Evolutionary conservation across 2,329 filamentous ascomycete genomes (phyloP).

Genomic region (Aspergillus pseudonomiae): DNA sequence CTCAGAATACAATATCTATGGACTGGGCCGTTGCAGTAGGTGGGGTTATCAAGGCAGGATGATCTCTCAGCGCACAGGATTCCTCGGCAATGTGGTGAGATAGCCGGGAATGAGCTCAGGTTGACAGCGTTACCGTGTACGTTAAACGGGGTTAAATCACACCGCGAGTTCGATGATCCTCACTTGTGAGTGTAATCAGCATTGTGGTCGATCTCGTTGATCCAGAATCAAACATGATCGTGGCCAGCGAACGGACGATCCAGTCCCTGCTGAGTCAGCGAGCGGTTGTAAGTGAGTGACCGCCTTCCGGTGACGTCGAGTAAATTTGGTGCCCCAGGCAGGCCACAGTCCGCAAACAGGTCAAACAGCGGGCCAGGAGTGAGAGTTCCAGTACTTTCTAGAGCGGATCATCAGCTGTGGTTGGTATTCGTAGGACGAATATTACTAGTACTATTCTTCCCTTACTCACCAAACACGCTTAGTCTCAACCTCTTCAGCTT

Average conservation of each 20-base stretch:
- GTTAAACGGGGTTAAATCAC: neutral
- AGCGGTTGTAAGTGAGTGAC: neutral
- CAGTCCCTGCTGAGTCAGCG: neutral
- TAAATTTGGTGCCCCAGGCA: slow-evolving; percentile 24
- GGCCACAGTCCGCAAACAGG: slow-evolving; percentile 30
- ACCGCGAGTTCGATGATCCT: neutral
- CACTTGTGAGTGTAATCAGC: neutral
- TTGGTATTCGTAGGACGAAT: neutral
- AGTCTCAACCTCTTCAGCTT: slow-evolving; percentile 15
- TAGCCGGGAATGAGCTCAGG: neutral
- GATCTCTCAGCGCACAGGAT: neutral
- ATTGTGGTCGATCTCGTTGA: neutral
- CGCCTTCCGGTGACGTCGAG: slow-evolving; percentile 13
- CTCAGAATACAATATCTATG: neutral
- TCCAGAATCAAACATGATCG: neutral
- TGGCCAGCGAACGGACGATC: neutral
- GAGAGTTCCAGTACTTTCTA: slow-evolving; percentile 49
- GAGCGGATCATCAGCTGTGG: slow-evolving; percentile 25
- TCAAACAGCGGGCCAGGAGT: slow-evolving; percentile 30
- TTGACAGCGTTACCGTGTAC: neutral
- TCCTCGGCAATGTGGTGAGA: neutral
- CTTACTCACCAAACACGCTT: slow-evolving; percentile 11
- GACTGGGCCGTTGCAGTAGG: neutral
- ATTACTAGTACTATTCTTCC: slow-evolving; percentile 10
- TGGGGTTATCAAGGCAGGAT: neutral